phyloP scores from a whole-genome alignment of 345 rosid species.

The Syzygium aromaticum region DNA sequence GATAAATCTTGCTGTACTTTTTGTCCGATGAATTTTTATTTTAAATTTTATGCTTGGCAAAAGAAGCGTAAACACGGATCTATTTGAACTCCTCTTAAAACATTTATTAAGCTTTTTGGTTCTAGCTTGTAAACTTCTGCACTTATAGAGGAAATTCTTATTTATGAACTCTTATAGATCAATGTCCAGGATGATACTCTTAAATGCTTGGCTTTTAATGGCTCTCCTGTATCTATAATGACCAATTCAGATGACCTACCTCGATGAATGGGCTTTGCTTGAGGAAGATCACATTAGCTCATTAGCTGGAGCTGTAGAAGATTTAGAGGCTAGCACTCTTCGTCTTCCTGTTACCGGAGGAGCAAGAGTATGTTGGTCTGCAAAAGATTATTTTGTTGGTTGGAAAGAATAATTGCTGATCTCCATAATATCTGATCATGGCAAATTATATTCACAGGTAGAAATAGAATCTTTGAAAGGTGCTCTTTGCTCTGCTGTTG shows the following conservation, averaged over 20 bases:
- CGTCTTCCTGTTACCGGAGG: constrained; percentile 89
- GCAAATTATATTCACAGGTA: constrained; percentile 36
- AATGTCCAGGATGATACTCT: neutral
- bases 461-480: constrained; percentile 66
- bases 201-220: neutral
- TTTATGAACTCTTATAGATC: neutral
- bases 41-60: neutral
- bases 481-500: constrained; percentile 84
- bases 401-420: neutral
- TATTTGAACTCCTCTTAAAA: neutral
- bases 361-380: constrained; percentile 50
- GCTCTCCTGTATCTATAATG: neutral
- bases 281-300: constrained; percentile 74
- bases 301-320: constrained; percentile 73
- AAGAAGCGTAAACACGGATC: neutral
- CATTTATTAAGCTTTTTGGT: neutral
- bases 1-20: neutral
- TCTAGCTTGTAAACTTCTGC: neutral
- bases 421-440: constrained; percentile 8
- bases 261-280: constrained; percentile 78
- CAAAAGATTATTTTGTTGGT: neutral
- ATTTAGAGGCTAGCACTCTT: constrained; percentile 85
- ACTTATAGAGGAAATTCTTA: neutral
- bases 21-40: neutral
- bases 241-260: constrained; percentile 55